Evolutionary conservation across 1,139 yeast species (phyloP), one percentile per base, ranked within the genome.

Genomic region (Yamadazyma taylorii): DNA sequence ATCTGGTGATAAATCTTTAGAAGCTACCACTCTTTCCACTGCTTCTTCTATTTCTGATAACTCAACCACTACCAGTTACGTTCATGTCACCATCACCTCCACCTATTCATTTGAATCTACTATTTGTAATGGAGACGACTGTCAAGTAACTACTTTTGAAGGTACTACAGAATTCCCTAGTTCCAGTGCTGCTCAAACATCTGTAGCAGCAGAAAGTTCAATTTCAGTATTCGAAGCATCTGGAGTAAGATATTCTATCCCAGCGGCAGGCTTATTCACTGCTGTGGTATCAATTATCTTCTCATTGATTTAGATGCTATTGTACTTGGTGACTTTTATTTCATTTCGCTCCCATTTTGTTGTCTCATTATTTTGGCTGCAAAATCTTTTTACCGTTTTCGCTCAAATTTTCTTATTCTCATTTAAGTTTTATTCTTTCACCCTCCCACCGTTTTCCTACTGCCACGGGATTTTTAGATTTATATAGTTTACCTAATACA

Each of bases 221-320:
- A 35, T 33, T 19, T 31, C 38, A 8, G 13, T 27, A n/a, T 46
- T 10, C 25, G 48, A 45, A 40, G 50, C 45, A 17, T 24, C 40
- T 34, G 49, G 45, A 21, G 34, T 23, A 33, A 39, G 36, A 33
- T 14, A 21, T 15, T 32, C 30, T 17, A 11, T 35, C 13, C 28
- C 40, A 9, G 30, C 37, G 3, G 26, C 40, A 7, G 30, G 38
- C 2, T 14, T 44, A 11, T 25, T 35, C n/a, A 43, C 46, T 15
- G 23, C 25, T 13, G 3, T 35, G 10, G 8, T 36, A 17, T 12
- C 39, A 11, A 26, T 44, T 16, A 17, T 37, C 14, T 33, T 39
- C 21, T 34, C 48, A 10, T 14, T 40, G 5, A 35, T 43, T 15
- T 41, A 44, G 24, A n/a, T 5, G 9, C 14, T n/a, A n/a, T n/a